Conservation (phyloP, 2,329 filamentous ascomycete genomes). For the Fusarium redolens region DNA sequence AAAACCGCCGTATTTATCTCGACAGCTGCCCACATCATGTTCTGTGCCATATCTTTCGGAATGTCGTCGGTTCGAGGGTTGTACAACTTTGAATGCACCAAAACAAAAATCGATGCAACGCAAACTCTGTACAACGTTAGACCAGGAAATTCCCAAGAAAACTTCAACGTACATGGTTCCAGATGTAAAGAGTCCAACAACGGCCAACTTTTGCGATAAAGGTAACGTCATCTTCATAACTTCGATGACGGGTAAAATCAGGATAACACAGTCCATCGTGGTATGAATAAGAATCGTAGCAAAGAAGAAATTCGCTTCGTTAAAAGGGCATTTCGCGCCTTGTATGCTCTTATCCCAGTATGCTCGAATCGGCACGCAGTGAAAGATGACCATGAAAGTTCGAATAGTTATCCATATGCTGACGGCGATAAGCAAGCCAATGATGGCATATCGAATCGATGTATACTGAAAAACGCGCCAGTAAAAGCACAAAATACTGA, state of each 20-base stretch:
- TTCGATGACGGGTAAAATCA: conserved; percentile 20
- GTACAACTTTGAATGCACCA: conserved; percentile 25
- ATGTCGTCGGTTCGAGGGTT: conserved; percentile 23
- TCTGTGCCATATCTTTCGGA: conserved; percentile 24
- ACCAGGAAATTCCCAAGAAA: accelerated
- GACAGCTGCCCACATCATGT: conserved; percentile 31
- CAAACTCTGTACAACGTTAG: conserved; percentile 7
- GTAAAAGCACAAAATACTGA: conserved; percentile 47
- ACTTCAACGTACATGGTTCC: conserved; percentile 6
- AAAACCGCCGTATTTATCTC: conserved; percentile 41
- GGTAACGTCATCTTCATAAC: conserved; percentile 24
- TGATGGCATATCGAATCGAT: conserved; percentile 44
- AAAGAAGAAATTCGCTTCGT: conserved; percentile 48
- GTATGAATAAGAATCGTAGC: conserved; percentile 47
- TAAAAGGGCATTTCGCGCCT: conserved; percentile 43
- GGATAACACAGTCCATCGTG: conserved; percentile 36
- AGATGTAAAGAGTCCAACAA: conserved; percentile 19
- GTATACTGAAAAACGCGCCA: conserved; percentile 46
- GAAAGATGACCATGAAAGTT: conserved; percentile 49
- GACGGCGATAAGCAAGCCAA: conserved; percentile 30
- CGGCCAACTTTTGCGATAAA: conserved; percentile 16
- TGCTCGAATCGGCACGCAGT: conserved; percentile 48
- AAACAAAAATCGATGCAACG: conserved; percentile 28
- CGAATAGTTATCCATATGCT: conserved; percentile 45
- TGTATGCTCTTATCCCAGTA: conserved; percentile 48